Evolutionary conservation across 2,329 filamentous ascomycete genomes (phyloP).

Genomic region (Fusarium sp.): DNA sequence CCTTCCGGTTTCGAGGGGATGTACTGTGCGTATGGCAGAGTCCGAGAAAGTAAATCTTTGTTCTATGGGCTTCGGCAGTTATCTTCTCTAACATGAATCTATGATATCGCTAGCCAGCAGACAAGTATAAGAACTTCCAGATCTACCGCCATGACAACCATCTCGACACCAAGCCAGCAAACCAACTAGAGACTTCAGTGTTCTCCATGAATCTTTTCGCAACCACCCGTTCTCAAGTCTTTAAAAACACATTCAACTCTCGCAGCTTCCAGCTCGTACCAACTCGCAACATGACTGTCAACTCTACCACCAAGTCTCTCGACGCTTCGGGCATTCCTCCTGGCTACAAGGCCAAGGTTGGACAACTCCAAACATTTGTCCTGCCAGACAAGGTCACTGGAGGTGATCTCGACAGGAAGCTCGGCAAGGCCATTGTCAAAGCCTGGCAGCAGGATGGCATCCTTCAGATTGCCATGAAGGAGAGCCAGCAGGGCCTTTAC

Average conservation of each 20-base stretch:
- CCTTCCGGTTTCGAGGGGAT: no score
- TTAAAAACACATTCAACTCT: neutral
- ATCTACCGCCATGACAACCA: no score
- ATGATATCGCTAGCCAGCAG: no score
- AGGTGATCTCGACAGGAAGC: conserved; percentile 51
- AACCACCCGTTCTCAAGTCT: no score
- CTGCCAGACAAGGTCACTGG: conserved; percentile 57
- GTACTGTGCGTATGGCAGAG: no score
- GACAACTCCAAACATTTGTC: conserved; percentile 59
- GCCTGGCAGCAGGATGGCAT: conserved; percentile 64
- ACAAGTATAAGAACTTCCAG: no score
- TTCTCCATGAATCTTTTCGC: no score
- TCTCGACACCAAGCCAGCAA: no score
- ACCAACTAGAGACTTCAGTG: no score
- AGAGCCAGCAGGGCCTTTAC: conserved; percentile 54
- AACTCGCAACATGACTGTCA: conserved; percentile 2
- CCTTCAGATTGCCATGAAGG: conserved; percentile 61
- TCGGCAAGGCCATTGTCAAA: conserved; percentile 59
- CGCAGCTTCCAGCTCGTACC: neutral
- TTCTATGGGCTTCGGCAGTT: no score
- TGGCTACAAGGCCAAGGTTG: conserved; percentile 45
- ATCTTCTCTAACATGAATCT: no score
- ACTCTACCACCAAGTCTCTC: neutral
- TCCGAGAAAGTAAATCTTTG: no score
- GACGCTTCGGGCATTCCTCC: conserved; percentile 46